Percentiles rank a stretch among this genome's conserved stretches.
Conservation (phyloP, 2,329 filamentous ascomycete genomes). For the Arthrobotrys sphaeroides region DNA sequence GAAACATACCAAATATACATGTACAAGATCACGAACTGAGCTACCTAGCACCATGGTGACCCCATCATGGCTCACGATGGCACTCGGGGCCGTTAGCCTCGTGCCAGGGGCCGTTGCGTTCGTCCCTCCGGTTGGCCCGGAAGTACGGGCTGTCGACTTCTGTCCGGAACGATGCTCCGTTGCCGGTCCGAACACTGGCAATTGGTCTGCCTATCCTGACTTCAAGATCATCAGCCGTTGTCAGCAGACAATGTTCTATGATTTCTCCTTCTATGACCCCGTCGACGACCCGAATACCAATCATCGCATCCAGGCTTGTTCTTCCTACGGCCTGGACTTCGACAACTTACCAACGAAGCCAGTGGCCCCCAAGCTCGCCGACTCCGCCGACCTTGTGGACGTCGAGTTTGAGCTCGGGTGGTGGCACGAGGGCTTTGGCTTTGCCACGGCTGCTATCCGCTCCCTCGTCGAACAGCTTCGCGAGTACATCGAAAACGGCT, state of each 20-base stretch:
- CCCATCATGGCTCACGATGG: constrained; percentile 2
- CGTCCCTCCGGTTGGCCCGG: background rate
- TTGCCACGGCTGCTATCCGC: constrained; percentile 55
- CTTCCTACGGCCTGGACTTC: constrained; percentile 57
- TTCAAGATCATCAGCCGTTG: constrained; percentile 58
- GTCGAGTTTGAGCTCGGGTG: constrained; percentile 59
- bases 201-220: constrained; percentile 54
- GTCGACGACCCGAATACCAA: constrained; percentile 58
- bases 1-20: background rate
- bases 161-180: constrained; percentile 56
- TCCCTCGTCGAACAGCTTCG: constrained; percentile 58
- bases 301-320: constrained; percentile 60
- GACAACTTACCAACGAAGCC: constrained; percentile 36
- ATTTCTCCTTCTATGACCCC: constrained; percentile 60
- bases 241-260: constrained; percentile 59
- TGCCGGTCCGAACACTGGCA: constrained; percentile 51
- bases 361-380: constrained; percentile 1
- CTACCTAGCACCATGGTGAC: background rate
- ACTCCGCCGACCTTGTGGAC: constrained; percentile 49
- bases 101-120: background rate
- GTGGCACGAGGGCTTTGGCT: constrained; percentile 56
- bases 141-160: background rate
- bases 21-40: background rate
- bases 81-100: constrained; percentile 5
- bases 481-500: constrained; percentile 58